A percentile compares a stretch with the other conserved stretches of the same genome.
Evolutionary conservation across 495 filamentous ascomycete species (phyloP).

Genomic region (Cercophora scortea): DNA sequence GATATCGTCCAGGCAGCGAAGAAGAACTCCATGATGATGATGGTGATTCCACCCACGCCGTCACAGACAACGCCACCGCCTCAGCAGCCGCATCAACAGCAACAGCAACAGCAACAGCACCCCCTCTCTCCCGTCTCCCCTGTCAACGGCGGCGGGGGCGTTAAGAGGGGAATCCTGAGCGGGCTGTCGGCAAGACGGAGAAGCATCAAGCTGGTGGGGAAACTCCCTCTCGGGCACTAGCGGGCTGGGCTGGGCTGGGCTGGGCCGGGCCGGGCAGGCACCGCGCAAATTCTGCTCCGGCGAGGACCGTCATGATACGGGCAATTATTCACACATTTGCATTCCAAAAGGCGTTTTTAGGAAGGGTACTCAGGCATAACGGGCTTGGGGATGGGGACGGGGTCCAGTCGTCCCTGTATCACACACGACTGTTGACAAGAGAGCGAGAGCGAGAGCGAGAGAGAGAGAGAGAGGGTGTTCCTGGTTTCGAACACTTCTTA

Average conservation of each 20-base stretch:
- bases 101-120: constrained; percentile 3
- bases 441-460: no score
- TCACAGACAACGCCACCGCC: no score
- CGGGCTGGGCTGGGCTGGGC: background rate
- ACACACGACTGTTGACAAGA: no score
- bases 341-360: background rate
- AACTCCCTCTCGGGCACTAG: background rate
- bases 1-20: constrained; percentile 28
- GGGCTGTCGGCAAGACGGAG: constrained; percentile 31
- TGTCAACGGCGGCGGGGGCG: constrained; percentile 1
- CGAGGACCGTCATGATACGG: background rate
- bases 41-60: constrained; percentile 14
- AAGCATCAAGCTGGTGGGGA: constrained; percentile 28
- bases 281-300: no score
- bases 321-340: background rate
- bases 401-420: no score
- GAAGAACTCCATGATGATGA: constrained; percentile 25
- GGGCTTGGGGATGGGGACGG: no score
- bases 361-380: no score
- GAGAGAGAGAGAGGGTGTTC: background rate
- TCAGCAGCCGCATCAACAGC: constrained; percentile 5
- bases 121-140: constrained; percentile 18
- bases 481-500: background rate
- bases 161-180: constrained; percentile 33
- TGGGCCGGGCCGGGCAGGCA: no score